Evolutionary conservation across 495 filamentous ascomycete genomes (phyloP), one percentile per base, ranked within the genome.

Genomic region (Pyrenopolyporus hunteri): DNA sequence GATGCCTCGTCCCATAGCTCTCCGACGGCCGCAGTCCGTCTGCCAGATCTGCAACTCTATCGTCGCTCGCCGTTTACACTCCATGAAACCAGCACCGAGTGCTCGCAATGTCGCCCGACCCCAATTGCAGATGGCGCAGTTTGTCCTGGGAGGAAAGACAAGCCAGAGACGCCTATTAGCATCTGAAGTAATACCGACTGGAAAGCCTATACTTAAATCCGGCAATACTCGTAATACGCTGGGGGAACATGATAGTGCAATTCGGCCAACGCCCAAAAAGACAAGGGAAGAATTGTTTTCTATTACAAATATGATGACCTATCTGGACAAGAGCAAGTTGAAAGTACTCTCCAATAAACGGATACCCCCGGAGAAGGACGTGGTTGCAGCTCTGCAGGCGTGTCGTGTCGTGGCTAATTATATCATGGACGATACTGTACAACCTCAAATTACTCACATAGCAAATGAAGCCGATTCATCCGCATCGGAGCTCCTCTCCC

Each of bases 31-130:
- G 31, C 66, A 36, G 29, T 35, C 59, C 0, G 49, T 71, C 7
- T 69, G 69, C 23, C 69, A 69, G 20, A 69, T 71, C 8, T 71
- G 69, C 53, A 63, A 69, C 14, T 67, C 60, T n/a, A 57, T 67
- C 22, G 44, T 59, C 3, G 28, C 48, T 20, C 63, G 46, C 9
- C 66, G 63, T 19, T 56, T 59, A 19, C 32, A 57, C 26, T 44
- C 57, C 4, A 57, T 53, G 4, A 57, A 51, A 9, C 63, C 57
- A 1, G 6, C 45, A 26, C 42, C 44, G 17, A 51, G 39, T 22
- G 7, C 45, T 53, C 56, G 22, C 25, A 57, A 53, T 63, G 36
- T 39, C 23, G 14, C 56, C 1, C 53, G 39, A 23, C 44, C 39
- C 43, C 54, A 43, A 37, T 33, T 26, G 2, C 37, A 36, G n/a